phyloP scores from a whole-genome alignment of 2,329 filamentous ascomycete species.

The Aspergillus arachidicola region DNA sequence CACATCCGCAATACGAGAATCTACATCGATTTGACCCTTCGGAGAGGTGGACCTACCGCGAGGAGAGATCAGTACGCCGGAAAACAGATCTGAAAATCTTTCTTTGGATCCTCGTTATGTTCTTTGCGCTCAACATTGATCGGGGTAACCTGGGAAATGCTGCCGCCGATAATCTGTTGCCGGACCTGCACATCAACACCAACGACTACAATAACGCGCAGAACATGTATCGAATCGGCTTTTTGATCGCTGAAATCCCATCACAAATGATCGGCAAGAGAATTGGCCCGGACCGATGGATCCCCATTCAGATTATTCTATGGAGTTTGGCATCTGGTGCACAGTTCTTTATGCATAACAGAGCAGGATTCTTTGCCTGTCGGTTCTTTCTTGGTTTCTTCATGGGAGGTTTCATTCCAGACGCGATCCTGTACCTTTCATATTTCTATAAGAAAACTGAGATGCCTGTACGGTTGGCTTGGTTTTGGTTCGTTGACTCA shows the following conservation, averaged over 20 bases:
- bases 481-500: conserved; percentile 42
- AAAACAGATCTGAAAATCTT: conserved; percentile 40
- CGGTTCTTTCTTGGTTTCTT: conserved; percentile 9
- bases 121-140: conserved; percentile 33
- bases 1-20: conserved; percentile 38
- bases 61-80: conserved; percentile 26
- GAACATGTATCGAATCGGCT: conserved; percentile 12
- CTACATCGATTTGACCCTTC: conserved; percentile 37
- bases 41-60: conserved; percentile 33
- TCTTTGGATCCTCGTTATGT: conserved; percentile 52
- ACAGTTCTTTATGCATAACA: conserved; percentile 42
- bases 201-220: conserved; percentile 22
- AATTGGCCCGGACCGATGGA: conserved; percentile 12
- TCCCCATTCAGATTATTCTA: conserved; percentile 11
- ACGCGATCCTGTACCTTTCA: conserved; percentile 37
- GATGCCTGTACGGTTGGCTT: conserved; percentile 37
- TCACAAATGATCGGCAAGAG: conserved; percentile 12
- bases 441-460: conserved; percentile 44
- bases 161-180: neutral
- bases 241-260: conserved; percentile 12
- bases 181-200: conserved; percentile 7
- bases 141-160: conserved; percentile 23
- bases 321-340: conserved; percentile 24
- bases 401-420: conserved; percentile 44
- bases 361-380: conserved; percentile 8